Evolutionary conservation across 352 stramenopile genomes (phyloP), one percentile per base, ranked within the genome.

Genomic region (Globisporangium nagaii): DNA sequence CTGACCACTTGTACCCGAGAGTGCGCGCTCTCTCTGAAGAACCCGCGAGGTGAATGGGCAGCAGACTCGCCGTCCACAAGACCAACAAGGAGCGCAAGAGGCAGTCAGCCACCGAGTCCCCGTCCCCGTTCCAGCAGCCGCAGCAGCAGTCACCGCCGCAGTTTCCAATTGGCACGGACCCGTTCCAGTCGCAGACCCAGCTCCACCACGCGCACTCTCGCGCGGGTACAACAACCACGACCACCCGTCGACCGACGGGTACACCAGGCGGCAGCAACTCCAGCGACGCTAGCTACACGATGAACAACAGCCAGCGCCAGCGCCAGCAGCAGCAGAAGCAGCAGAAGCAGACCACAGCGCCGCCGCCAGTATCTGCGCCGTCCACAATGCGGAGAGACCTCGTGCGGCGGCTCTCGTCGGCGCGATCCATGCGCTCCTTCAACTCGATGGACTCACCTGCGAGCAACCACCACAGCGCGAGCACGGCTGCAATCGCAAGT

Each of bases 341-440:
- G n/a, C n/a, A n/a, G n/a, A n/a, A 11, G 35, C 17, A 10, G 0
- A 25, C 36, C 36, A 46, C 41, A 27, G 8, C n/a, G n/a, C 24
- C 24, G n/a, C 13, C 22, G 20, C 15, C 34, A 56, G 3, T 17
- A 45, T 24, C 36, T 34, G 22, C 51, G n/a, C 13, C 27, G 1
- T 8, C 27, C 0, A 28, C 42, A 13, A 28, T 40, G n/a, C 53
- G 53, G 30, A 17, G 51, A 20, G 28, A 60, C 15, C 53, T 53
- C n/a, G 53, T 60, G 42, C 53, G 53, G 17, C 32, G 19, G 8
- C 40, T 60, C n/a, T 60, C 53, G 42, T 60, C 53, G 10, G 40
- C 53, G 15, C 53, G 34, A 11, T 59, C 52, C 13, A 27, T 52
- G 10, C 53, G 53, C n/a, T 59, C 53, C 4, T 22, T 59, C 20